Evolutionary conservation across 208 protist genomes (phyloP), one percentile per base, ranked within the genome.

Genomic region (Eutreptiella sp.): DNA sequence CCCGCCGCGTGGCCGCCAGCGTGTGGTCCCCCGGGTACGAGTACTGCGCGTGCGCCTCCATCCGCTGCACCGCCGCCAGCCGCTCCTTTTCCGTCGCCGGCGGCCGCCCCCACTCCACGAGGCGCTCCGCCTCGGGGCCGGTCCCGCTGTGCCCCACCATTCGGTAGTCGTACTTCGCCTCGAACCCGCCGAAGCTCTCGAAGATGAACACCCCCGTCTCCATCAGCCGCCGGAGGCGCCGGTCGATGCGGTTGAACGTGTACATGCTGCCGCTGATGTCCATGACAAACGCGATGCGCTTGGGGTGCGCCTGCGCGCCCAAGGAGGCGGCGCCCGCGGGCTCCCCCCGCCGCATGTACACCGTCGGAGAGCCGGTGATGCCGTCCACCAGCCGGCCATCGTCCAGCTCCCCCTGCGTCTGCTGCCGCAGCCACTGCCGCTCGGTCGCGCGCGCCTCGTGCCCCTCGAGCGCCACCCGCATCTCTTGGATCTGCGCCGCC

Each of bases 181-280:
- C 81, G 70, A 87, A 86, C 3, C 88, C 88, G 16, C 78, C 72
- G 38, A 94, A 87, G 2, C 79, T 66, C 70, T 92, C 88, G 76
- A 91, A 89, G 21, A 95, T 68, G 85, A 93, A 90, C 38, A 87
- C 71, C 24, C 84, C 85, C 26, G 80, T 79, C 53, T 90, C 87
- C 4, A 93, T 48, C 65, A 89, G 63, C 52, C 85, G 83, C 3
- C 82, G 79, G 19, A 95, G 72, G 7, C 89, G 76, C 26, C 77
- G 73, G 58, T 95, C 89, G 63, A 81, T 79, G 28, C 83, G 55
- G 39, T 94, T 90, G 79, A 95, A 94, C 41, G 87, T 77, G 71
- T 92, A 94, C 87, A 95, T 95, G 66, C 75, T 87, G 7, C 81
- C 88, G 41, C 77, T 87, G 34, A 90, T 77, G 65, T 95, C 89